These are phyloP conservation scores for Metschnikowia shivogae DNA, from an alignment of 805 yeast species.

Conservation along the genomic window DNA sequence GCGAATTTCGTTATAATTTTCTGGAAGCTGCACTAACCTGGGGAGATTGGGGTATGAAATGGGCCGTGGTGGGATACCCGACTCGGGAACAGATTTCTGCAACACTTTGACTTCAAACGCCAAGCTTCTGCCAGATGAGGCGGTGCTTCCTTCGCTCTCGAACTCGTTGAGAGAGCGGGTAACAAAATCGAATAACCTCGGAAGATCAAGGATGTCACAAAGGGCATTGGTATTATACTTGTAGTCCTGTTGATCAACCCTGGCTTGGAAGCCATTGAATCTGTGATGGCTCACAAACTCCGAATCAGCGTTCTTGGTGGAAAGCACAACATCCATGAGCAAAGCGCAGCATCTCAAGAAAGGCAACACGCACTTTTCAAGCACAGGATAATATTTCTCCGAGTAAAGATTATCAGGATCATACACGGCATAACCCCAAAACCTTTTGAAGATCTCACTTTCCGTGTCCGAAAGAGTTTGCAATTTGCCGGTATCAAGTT, in stretches of 20 bases:
- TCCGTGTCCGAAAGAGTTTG: background rate
- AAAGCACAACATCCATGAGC: constrained; percentile 31
- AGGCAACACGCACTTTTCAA: constrained; percentile 22
- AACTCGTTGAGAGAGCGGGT: background rate
- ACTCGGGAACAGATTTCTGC: background rate
- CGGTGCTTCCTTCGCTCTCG: too few species aligned
- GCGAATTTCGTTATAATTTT: constrained; percentile 28
- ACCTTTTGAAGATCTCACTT: background rate
- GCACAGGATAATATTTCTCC: constrained; percentile 6
- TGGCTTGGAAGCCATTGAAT: constrained; percentile 17
- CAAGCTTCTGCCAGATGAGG: background rate
- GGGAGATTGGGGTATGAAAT: constrained; percentile 49
- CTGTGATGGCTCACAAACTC: constrained; percentile 11
- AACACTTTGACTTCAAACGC: constrained; percentile 2
- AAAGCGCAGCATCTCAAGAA: constrained; percentile 33
- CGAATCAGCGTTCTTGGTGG: constrained; percentile 26
- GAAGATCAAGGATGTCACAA: constrained; percentile 23
- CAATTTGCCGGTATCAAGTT: too few species aligned
- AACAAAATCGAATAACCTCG: constrained; percentile 8
- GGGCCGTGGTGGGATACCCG: background rate
- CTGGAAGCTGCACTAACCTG: constrained; percentile 51
- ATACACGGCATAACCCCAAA: too few species aligned
- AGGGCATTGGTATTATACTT: constrained; percentile 23
- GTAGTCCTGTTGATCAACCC: constrained; percentile 15
- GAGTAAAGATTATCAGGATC: too few species aligned